Percentiles rank a stretch among this genome's conserved stretches.
phyloP scores from a whole-genome alignment of 176 grass and related monocot genomes.

The Ensete ventricosum region DNA sequence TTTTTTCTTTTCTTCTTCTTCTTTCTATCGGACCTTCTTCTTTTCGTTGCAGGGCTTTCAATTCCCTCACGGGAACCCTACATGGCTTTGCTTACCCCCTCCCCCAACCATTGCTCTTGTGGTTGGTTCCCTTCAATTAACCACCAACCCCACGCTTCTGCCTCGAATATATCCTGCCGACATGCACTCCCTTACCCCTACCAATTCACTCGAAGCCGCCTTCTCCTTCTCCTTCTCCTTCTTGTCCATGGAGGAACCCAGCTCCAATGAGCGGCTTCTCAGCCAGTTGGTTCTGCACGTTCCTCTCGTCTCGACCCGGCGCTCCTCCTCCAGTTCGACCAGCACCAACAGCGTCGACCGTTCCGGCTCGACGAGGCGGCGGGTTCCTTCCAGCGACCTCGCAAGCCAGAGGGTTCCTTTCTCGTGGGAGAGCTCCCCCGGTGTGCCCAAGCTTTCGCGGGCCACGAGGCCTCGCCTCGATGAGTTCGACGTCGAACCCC shows the following conservation, averaged over 20 bases:
- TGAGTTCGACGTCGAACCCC: constrained; percentile 6
- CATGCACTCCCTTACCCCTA: not conserved
- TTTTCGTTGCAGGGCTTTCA: not conserved
- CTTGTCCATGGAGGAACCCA: constrained; percentile 15
- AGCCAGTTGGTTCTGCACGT: constrained; percentile 50
- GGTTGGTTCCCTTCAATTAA: not conserved
- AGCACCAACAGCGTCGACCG: constrained; percentile 23
- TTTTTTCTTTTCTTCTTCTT: too few species aligned
- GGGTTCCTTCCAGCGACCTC: constrained; percentile 37
- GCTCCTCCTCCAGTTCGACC: constrained; percentile 53
- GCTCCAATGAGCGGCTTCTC: constrained; percentile 14
- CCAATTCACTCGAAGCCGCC: not conserved
- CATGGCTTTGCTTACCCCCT: not conserved
- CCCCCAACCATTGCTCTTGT: not conserved
- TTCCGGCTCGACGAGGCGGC: constrained; percentile 29
- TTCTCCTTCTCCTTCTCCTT: too few species aligned
- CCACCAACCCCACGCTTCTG: not conserved
- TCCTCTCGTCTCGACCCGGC: constrained; percentile 62
- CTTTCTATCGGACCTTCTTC: too few species aligned
- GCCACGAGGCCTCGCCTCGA: not conserved
- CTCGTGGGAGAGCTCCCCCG: constrained; percentile 92
- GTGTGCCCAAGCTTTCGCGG: constrained; percentile 40
- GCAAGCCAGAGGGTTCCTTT: constrained; percentile 54
- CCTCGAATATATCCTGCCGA: not conserved
- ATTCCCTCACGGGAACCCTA: not conserved